Evolutionary conservation across 2,329 filamentous ascomycete species (phyloP), one percentile per base, ranked within the genome.

Genomic region (Cladophialophora psammophila): DNA sequence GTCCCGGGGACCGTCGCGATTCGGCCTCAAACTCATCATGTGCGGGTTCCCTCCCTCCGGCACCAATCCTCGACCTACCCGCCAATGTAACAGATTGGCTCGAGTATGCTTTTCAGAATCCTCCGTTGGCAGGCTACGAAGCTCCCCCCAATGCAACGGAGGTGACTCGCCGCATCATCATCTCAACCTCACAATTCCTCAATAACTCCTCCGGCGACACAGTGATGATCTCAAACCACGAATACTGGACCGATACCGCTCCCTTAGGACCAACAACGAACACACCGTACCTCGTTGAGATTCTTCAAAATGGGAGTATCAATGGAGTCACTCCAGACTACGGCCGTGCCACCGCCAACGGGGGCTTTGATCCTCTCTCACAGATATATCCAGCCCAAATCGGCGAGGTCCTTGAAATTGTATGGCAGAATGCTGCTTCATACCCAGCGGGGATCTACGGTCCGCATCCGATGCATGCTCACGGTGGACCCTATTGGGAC

Each of bases 131-230:
- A 34, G 64, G 65, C 35, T 70, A 75, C 54, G 67, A 66, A 35
- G 67, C 72, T 40, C 74, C 74, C 9, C 65, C 63, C 1, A 60
- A 66, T 13, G 64, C 71, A 1, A 81, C 85, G 32, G 67, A 69
- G 50, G 84, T 87, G 3, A 86, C 84, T 0, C 80, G 85, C 13
- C 81, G 81, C 0, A 74, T 87, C 9, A 78, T 80, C 40, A 80
- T 86, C 55, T 80, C 82, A 12, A 76, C 81, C 9, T 56, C 72
- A 26, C 71, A 75, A 38, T 73, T 72, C 72, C 66, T 73, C 54
- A 71, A 68, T 31, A 68, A 67, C 52, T 58, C 63, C 26, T 65
- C 72, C 42, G 55, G 55, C 8, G 18, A 56, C 40, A 67, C 63
- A 8, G 35, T 64, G 18, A 63, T 67, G 72, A 50, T 69, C 0